phyloP scores from a whole-genome alignment of 139 green algal genomes.

The Chlorella vulgaris region DNA sequence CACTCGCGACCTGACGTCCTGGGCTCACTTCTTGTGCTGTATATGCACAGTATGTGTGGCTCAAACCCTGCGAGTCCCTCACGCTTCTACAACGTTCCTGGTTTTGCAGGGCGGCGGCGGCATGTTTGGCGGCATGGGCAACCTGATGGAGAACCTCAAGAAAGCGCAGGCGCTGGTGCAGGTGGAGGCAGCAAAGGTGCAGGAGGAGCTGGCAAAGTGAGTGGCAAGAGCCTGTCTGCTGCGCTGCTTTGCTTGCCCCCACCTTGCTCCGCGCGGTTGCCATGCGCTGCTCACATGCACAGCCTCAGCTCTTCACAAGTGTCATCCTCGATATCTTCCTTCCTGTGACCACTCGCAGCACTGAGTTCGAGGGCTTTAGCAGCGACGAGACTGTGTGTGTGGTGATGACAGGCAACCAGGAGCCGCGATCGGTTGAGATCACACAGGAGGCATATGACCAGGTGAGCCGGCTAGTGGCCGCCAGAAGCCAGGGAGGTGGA shows the following conservation, averaged over 20 bases:
- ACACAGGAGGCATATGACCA: constrained; percentile 83
- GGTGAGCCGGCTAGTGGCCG: constrained; percentile 59
- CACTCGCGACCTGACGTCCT: no score
- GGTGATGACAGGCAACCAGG: constrained; percentile 92
- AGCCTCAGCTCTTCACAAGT: no score
- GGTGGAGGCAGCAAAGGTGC: constrained; percentile 87
- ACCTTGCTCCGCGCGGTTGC: not conserved
- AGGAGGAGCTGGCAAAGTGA: constrained; percentile 86
- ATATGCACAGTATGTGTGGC: not conserved
- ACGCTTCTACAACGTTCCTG: no score
- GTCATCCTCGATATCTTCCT: no score
- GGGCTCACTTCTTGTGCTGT: not conserved
- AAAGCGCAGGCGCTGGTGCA: constrained; percentile 94
- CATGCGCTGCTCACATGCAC: not conserved
- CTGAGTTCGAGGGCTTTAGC: constrained; percentile 92
- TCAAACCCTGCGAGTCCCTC: no score
- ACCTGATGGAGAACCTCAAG: constrained; percentile 91
- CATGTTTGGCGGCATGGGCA: constrained; percentile 82
- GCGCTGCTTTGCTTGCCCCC: not conserved
- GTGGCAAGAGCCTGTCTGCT: not conserved
- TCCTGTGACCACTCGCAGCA: constrained; percentile 57
- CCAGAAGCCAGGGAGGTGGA: no score
- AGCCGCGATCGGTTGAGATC: constrained; percentile 83
- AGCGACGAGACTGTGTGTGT: constrained; percentile 91
- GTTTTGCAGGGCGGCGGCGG: constrained; percentile 39